Evolutionary conservation across 208 protist genomes (phyloP), one percentile per base, ranked within the genome.

Genomic region (Trypanosoma brucei): DNA sequence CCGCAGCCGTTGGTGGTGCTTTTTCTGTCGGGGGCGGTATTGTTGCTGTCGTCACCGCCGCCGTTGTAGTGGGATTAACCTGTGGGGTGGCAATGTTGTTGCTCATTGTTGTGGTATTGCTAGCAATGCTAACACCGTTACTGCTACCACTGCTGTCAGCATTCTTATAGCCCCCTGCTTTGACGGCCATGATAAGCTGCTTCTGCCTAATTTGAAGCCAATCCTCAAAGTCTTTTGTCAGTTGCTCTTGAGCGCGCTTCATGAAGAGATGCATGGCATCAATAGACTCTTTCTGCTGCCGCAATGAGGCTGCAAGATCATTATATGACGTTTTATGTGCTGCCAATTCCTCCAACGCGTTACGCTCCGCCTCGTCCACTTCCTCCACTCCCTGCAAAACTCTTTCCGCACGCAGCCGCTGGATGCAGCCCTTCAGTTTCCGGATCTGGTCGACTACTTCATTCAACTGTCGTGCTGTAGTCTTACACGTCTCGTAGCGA

Each of bases 231-330:
- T 93, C 87, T 38, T 74, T 65, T 40, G 82, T 83, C 6, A 96
- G 66, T 62, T 93, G 78, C 44, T 92, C 91, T 69, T 91, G 83
- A 30, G 87, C 67, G 35, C 81, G 84, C 69, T 91, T 91, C 75
- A 96, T 77, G 59, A 91, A 93, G 3, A 79, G 59, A 51, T 96
- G 85, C 81, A 96, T 92, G 49, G 78, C 75, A 42, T 96, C 91
- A 53, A 93, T 90, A 3, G 79, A 75, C 56, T 93, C 87, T 75
- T 94, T 96, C 56, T 90, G 83, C 35, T 57, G 50, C 3, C 77
- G 65, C 39, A 95, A 68, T 36, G 68, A 63, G 4, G 61, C 59
- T 0, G 76, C 80, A 3, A 84, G 53, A 3, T 70, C 49, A 56
- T 89, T 87, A 71, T 95, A 95, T 49, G 31, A 3, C 13, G 71